phyloP scores from a whole-genome alignment of 441 rosid species.

The Erodium trifolium region DNA sequence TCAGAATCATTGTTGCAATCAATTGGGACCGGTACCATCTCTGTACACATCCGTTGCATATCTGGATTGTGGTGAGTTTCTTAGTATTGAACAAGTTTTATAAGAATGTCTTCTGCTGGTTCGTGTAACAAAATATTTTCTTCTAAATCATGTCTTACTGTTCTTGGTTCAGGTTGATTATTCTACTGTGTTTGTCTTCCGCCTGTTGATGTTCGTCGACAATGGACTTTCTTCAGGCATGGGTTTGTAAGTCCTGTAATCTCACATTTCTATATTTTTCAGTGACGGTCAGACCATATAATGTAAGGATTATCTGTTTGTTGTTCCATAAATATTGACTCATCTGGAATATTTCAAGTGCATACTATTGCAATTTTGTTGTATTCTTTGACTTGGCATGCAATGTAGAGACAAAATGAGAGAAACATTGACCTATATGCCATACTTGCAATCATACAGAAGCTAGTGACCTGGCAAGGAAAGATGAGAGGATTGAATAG shows the following conservation, averaged over 20 bases:
- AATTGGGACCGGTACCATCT: conserved; percentile 71
- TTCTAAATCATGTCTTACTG: conserved; percentile 10
- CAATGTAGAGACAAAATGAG: background rate
- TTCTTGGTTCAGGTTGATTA: conserved; percentile 73
- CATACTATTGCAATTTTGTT: background rate
- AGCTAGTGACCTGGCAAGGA: background rate
- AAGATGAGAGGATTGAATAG: background rate
- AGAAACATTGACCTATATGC: background rate
- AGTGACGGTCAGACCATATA: background rate
- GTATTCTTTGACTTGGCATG: background rate
- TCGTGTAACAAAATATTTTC: background rate
- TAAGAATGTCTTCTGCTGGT: background rate
- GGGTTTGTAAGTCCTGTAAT: conserved; percentile 73
- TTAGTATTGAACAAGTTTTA: conserved; percentile 6
- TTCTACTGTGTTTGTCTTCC: conserved; percentile 78
- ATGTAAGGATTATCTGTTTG: background rate
- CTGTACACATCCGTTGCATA: conserved; percentile 80
- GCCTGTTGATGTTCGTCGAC: conserved; percentile 89
- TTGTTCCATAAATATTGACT: background rate
- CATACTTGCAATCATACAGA: background rate
- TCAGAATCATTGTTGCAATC: conserved; percentile 77
- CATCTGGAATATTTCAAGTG: background rate
- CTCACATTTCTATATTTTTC: background rate
- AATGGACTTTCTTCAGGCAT: conserved; percentile 92
- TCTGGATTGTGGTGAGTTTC: conserved; percentile 87